phyloP scores from a whole-genome alignment of 2,329 filamentous ascomycete genomes.

The Didymella exigua region DNA sequence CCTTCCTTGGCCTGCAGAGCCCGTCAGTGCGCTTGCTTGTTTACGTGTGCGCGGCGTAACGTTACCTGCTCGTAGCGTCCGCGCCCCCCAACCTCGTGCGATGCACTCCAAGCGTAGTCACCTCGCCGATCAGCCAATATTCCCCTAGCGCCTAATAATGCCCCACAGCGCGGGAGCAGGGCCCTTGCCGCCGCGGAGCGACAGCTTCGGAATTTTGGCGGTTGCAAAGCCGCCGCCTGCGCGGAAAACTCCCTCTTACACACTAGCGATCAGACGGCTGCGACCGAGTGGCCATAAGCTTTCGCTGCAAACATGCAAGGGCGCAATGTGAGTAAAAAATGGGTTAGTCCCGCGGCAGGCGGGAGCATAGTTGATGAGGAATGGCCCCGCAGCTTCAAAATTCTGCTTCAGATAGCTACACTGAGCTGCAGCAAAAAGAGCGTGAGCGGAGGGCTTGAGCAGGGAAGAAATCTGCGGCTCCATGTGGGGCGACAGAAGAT shows the following conservation, averaged over 20 bases:
- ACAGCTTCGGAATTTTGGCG: not conserved
- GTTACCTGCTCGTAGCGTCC: not conserved
- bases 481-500: constrained; percentile 1
- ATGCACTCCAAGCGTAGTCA: not conserved
- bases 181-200: not conserved
- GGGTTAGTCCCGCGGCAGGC: not conserved
- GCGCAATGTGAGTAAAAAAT: not conserved
- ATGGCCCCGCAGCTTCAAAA: not conserved
- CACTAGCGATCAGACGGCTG: not conserved
- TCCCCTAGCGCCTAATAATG: not conserved
- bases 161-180: not conserved
- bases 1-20: not conserved
- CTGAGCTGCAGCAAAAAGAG: not conserved
- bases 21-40: not conserved
- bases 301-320: not conserved
- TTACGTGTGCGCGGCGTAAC: not conserved
- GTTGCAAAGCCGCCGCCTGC: not conserved
- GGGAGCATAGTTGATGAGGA: not conserved
- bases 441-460: not conserved
- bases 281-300: not conserved
- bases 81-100: not conserved
- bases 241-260: not conserved
- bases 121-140: not conserved
- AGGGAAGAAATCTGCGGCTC: constrained; percentile 18
- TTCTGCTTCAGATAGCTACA: not conserved